These are phyloP conservation scores for Flueggea neowawraea DNA, from an alignment of 441 rosid genomes.

Conservation along the genomic window DNA sequence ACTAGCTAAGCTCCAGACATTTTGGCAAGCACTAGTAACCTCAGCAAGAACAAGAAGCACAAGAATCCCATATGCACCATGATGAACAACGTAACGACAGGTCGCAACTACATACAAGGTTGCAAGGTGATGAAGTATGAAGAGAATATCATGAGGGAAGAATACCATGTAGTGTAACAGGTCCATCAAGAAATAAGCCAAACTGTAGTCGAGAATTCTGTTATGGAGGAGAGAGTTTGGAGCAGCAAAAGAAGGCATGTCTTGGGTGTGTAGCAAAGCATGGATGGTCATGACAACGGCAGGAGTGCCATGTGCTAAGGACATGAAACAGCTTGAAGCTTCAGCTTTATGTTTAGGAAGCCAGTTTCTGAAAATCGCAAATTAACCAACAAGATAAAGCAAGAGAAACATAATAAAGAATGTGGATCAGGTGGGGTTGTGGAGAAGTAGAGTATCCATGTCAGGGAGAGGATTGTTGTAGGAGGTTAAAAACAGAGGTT, in stretches of 20 bases:
- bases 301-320: constrained; percentile 77
- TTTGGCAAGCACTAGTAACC: constrained; percentile 72
- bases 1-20: constrained; percentile 57
- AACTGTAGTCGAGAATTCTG: constrained; percentile 67
- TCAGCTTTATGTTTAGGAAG: constrained; percentile 37
- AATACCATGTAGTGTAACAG: constrained; percentile 67
- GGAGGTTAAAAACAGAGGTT: too few species aligned
- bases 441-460: not conserved
- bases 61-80: constrained; percentile 65
- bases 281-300: constrained; percentile 48
- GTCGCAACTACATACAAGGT: constrained; percentile 69
- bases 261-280: constrained; percentile 23
- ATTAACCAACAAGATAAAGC: constrained; percentile 46
- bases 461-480: not conserved
- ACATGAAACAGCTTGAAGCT: constrained; percentile 78
- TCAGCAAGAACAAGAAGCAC: constrained; percentile 66
- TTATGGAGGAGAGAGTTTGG: constrained; percentile 47
- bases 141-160: constrained; percentile 55
- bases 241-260: constrained; percentile 36
- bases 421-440: constrained; percentile 18
- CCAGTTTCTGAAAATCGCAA: constrained; percentile 57
- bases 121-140: constrained; percentile 81
- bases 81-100: constrained; percentile 51
- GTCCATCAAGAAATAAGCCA: constrained; percentile 71
- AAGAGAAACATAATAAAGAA: constrained; percentile 45